A percentile compares a stretch with the other conserved stretches of the same genome.
Evolutionary conservation across 352 stramenopile genomes (phyloP).

Genomic region (Globisporangium okanoganense): DNA sequence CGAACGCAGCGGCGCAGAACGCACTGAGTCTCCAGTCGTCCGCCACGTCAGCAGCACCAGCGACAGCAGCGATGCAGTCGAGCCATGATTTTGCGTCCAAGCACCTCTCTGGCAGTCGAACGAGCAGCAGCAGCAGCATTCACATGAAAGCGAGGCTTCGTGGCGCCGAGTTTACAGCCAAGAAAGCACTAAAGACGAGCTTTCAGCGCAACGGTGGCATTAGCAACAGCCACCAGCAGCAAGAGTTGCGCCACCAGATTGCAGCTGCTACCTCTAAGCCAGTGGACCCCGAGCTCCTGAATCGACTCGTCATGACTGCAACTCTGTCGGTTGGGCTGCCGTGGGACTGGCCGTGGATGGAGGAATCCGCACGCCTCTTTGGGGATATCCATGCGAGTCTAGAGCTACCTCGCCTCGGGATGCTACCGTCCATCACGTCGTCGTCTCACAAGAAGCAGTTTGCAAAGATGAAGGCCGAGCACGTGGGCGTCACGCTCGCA

Average conservation of each 20-base stretch:
- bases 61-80: not conserved
- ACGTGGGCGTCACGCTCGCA: constrained; percentile 52
- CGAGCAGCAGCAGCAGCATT: not conserved
- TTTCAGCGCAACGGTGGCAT: not conserved
- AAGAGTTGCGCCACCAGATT: not conserved
- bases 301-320: constrained; percentile 37
- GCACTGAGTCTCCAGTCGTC: not conserved
- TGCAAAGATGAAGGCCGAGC: constrained; percentile 55
- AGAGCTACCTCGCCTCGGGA: constrained; percentile 18
- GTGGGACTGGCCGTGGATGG: constrained; percentile 56
- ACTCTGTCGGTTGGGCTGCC: constrained; percentile 39
- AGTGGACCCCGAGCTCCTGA: constrained; percentile 19
- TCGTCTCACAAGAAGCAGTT: constrained; percentile 47
- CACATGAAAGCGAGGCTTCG: constrained; percentile 6
- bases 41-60: not conserved
- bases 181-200: constrained; percentile 9
- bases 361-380: constrained; percentile 38
- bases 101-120: not conserved
- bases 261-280: not conserved
- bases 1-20: not conserved
- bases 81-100: not conserved
- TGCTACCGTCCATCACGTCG: constrained; percentile 20
- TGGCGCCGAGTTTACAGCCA: not conserved
- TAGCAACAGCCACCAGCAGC: not conserved
- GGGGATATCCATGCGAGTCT: constrained; percentile 24